Conservation (phyloP, 2,329 filamentous ascomycete genomes). For the Aspergillus sp. region DNA sequence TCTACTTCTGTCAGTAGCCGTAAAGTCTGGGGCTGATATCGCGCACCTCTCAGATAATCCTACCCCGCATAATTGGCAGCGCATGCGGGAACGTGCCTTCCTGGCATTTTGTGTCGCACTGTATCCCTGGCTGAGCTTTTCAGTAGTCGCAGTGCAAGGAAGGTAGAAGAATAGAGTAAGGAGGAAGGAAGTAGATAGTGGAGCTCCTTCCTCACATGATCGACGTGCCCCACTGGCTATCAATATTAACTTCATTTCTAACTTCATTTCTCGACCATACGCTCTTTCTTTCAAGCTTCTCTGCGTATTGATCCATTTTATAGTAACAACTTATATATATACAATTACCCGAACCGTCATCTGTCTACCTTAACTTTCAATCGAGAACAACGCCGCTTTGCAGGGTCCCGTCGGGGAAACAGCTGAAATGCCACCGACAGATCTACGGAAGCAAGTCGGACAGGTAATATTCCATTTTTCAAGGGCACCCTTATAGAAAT, state of each 20-base stretch:
- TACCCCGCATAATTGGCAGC: neutral
- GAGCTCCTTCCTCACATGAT: neutral
- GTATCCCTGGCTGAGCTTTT: neutral
- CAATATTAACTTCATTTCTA: too few relatives aligned
- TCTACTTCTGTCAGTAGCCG: neutral
- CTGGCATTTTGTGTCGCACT: neutral
- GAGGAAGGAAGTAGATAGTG: neutral
- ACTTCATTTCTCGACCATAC: too few relatives aligned
- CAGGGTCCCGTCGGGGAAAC: neutral
- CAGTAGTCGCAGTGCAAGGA: neutral
- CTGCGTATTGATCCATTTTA: too few relatives aligned
- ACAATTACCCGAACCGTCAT: too few relatives aligned
- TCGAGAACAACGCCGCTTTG: too few relatives aligned
- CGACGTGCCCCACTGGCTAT: neutral
- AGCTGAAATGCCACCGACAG: conserved; percentile 14
- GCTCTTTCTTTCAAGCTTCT: too few relatives aligned
- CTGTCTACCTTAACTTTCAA: too few relatives aligned
- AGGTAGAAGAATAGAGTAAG: neutral
- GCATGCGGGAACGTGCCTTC: neutral
- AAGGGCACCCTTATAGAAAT: neutral
- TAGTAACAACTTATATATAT: too few relatives aligned
- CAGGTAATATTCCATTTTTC: conserved; percentile 20
- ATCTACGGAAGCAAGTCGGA: conserved; percentile 27
- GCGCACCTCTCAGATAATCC: neutral
- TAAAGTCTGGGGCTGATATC: neutral